These are phyloP conservation scores for Amanita rimosa DNA, from an alignment of 768 basidiomycete species.

Conservation along the genomic window DNA sequence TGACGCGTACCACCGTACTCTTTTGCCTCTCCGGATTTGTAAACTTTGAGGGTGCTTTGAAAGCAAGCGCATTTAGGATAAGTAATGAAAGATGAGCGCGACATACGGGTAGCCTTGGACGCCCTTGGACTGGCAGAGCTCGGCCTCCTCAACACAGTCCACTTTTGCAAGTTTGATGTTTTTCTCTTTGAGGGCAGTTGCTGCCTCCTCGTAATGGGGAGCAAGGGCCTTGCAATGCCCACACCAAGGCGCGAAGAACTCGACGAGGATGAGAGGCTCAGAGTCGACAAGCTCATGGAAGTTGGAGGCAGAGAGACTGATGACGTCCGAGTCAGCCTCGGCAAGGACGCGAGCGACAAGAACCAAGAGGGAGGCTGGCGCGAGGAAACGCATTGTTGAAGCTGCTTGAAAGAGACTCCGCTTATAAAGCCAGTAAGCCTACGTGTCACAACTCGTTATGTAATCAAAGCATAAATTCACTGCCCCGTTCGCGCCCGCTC, in stretches of 20 bases:
- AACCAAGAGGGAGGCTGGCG: conserved; percentile 41
- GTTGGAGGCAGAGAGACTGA: conserved; percentile 56
- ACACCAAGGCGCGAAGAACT: conserved; percentile 89
- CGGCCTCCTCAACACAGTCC: conserved; percentile 90
- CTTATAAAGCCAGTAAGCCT: conserved; percentile 24
- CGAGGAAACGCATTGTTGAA: conserved; percentile 53
- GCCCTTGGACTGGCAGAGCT: conserved; percentile 81
- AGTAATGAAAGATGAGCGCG: not conserved
- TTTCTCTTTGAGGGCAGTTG: conserved; percentile 84
- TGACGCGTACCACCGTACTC: conserved; percentile 89
- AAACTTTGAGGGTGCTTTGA: conserved; percentile 72
- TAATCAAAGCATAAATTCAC: conserved; percentile 36
- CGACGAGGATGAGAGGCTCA: conserved; percentile 76
- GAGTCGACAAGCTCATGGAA: conserved; percentile 57
- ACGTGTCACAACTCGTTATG: conserved; percentile 35
- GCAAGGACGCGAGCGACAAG: conserved; percentile 41
- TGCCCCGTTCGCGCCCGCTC: conserved; percentile 59
- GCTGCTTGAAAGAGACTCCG: conserved; percentile 11
- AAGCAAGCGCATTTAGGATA: not conserved
- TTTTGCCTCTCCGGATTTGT: conserved; percentile 66
- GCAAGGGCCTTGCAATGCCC: conserved; percentile 95
- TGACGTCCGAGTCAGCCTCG: conserved; percentile 66
- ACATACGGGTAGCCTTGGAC: conserved; percentile 92
- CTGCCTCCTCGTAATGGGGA: conserved; percentile 90
- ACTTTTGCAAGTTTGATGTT: conserved; percentile 91